A percentile compares a stretch with the other conserved stretches of the same genome.
These are phyloP conservation scores for Neonectria coccinea DNA, from an alignment of 2,329 filamentous ascomycete genomes.

Conservation along the genomic window DNA sequence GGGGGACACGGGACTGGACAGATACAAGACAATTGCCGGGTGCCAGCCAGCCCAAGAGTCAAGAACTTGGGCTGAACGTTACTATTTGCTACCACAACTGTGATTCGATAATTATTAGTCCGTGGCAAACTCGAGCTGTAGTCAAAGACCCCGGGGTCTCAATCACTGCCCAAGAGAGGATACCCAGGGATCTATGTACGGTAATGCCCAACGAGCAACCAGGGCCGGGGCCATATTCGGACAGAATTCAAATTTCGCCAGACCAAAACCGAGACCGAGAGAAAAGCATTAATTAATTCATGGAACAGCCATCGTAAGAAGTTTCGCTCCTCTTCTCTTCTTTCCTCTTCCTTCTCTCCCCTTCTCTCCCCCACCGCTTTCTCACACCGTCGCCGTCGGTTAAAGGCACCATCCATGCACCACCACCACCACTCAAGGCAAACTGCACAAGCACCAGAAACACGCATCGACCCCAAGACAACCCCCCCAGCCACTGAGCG, in stretches of 20 bases:
- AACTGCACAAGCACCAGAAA: conserved; percentile 12
- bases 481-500: conserved; percentile 23
- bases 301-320: too few relatives aligned
- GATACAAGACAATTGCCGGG: neutral
- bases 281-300: neutral
- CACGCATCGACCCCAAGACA: neutral
- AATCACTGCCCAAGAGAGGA: conserved; percentile 4
- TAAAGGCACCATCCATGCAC: conserved; percentile 13
- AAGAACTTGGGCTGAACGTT: neutral
- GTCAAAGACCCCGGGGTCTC: neutral
- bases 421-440: conserved; percentile 3
- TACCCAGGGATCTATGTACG: neutral
- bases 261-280: neutral
- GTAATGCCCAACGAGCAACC: conserved; percentile 5
- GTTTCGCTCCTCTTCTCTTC: neutral
- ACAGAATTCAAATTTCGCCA: neutral
- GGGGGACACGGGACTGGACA: conserved; percentile 6
- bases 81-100: neutral
- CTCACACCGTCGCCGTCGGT: conserved; percentile 1
- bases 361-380: conserved; percentile 7
- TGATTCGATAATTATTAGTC: neutral
- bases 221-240: neutral
- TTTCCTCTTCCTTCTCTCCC: neutral
- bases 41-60: neutral
- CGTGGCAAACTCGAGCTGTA: neutral